Base-by-base conservation (phyloP, 2,329 filamentous ascomycete genomes). In the Fusarium sarcochroum region DNA sequence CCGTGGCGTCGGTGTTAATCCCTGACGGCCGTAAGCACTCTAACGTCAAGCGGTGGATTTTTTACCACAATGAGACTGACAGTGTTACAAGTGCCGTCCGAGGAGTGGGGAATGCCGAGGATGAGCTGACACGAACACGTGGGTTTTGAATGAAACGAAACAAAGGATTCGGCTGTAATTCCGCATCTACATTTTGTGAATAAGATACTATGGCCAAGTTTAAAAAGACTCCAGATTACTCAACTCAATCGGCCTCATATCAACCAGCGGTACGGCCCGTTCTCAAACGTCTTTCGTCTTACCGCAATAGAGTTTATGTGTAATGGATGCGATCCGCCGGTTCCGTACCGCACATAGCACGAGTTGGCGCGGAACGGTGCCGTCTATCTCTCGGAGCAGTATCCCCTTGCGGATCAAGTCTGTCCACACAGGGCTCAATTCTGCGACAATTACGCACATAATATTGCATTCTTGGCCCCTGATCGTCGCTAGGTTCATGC, bases 201-300 rank as follows among this genome's bases (percentile, higher is more conserved):
- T 30, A 30, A 5, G 27, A 30, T 30, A 10, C 10, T 13, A 30
- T 30, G 27, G 27, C 10, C 27, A 30, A 30, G 27, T 30, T 30
- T 1, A 30, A 30, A 30, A 30, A 13, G 13, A 3, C 4, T 5
- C 27, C 11, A 10, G 13, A 5, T 30, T 13, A 30, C 10, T 30
- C 27, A 17, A 41, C 40, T 15, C 20, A 23, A 14, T 14, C 15
- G 17, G 6, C 21, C 46, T 54, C 15, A 27, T 27, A 17, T 21
- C 18, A 17, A 17, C 30, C 18, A 17, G 58, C 67, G 67, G 68
- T 62, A 27, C 68, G 68, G 46, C 57, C 68, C 68, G 68, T 56
- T 46, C n/a, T 37, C 13, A 51, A 57, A 45, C 42, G 37, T 35
- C 11, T 17, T 20, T 20, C 37, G 41, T 59, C 66, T 60, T 42